Base-by-base conservation (phyloP, 306 rosid genomes). In the Malus fusca region DNA sequence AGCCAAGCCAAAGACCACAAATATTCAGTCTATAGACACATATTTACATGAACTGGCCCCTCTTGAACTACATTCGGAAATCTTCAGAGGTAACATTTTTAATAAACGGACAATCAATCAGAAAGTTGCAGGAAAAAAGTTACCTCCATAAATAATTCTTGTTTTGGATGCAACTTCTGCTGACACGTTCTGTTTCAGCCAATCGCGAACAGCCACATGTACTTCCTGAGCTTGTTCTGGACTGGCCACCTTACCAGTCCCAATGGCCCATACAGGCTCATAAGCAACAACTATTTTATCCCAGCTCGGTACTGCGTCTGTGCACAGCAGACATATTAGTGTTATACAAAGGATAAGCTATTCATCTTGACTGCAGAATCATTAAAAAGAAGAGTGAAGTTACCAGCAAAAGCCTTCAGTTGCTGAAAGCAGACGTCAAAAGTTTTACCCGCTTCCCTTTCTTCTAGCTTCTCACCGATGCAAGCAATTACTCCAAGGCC, bases 251-350 rank as follows among this genome's bases (percentile, higher is more conserved):
- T 96, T 96, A 56, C 99, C 99, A 8, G 99, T 96, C 77, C 99
- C 99, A 83, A 96, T 96, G 77, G 99, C 99, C 99, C 99, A 96
- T 31, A 96, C 98, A 63, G 99, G 99, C 88, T 96, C 99, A 80
- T 96, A 96, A 11, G 99, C 99, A 77, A 96, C 86, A 71, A 96
- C 99, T 60, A 92, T 76, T 76, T 88, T 84, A 66, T 92, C 99
- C 99, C 99, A 96, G 84, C 96, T 87, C 52, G 96, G 93, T 77
- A 96, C 92, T 5, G 92, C 88, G 79, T 96, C 99, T 96, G 93
- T 77, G 79, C 42, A 83, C 31, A 77, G 80, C 35, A 63, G 53
- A 30, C 21, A 78, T 30, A 44, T 35, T 25, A 37, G 64, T 63
- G 59, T 82, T 60, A 78, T 5, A 58, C 66, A 76, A 61, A 55